These are phyloP conservation scores for Penicillium frequentans DNA, from an alignment of 2,329 filamentous ascomycete species.

Conservation along the genomic window DNA sequence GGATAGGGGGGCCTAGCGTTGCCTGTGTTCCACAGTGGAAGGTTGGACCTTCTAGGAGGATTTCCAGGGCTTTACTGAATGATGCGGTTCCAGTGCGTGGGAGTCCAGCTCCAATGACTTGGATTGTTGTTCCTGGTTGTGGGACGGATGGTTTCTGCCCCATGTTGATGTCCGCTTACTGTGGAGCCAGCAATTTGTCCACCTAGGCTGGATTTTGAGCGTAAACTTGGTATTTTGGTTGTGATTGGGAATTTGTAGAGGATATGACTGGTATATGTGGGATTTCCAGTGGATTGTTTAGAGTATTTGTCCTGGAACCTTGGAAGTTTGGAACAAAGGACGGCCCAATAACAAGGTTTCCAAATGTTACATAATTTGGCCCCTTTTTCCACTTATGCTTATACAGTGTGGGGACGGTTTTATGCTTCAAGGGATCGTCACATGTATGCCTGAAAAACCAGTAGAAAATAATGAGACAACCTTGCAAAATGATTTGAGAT, in stretches of 20 bases:
- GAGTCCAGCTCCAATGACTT: constrained; percentile 31
- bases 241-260: background rate
- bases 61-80: constrained; percentile 49
- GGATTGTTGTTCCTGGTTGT: constrained; percentile 16
- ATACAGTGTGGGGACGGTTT: too few species aligned
- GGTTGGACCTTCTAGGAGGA: constrained; percentile 50
- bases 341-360: too few species aligned
- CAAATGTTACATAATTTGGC: too few species aligned
- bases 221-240: background rate
- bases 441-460: too few species aligned
- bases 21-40: constrained; percentile 51
- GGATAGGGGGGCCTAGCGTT: constrained; percentile 18
- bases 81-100: constrained; percentile 54
- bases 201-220: background rate
- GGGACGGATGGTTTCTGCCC: constrained; percentile 21
- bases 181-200: background rate
- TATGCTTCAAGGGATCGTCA: too few species aligned
- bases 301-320: too few species aligned
- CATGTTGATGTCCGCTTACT: constrained; percentile 12
- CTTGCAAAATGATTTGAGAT: too few species aligned
- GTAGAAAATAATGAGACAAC: too few species aligned
- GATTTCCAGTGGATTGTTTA: background rate
- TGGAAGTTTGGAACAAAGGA: too few species aligned
- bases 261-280: background rate
- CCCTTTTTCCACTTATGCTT: too few species aligned